Base-by-base conservation (phyloP, 2,329 filamentous ascomycete species). In the Penicillium capsulatum region DNA sequence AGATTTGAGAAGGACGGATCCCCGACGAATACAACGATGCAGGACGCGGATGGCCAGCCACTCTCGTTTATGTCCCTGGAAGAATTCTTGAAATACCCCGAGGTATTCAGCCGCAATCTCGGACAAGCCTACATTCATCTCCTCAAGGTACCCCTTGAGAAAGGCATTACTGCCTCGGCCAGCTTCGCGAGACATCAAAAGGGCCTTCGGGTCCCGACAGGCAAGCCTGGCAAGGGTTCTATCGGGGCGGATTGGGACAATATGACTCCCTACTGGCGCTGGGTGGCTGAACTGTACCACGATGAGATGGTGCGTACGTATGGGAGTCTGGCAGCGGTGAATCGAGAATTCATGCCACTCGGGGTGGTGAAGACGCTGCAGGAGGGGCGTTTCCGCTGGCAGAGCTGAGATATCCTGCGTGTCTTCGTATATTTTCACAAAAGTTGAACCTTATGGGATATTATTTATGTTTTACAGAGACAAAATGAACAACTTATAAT, bases 201-300 rank as follows among this genome's bases (percentile, higher is more conserved):
- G 37, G 36, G 43, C 17, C 37, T 54, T 9, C 44, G 45, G 16
- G 32, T 15, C 1, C 14, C 36, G 5, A 7, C 2, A 7, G n/a
- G 39, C 5, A 45, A 36, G 19, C 16, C 35, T 4, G 38, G 22
- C 11, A 48, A 49, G 22, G 34, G 37, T 15, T 13, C 40, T 7
- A 59, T 65, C 22, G 50, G 42, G 1, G 19, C 47, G 4, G n/a
- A 38, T 8, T 69, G 62, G 60, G 0, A 6, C 1, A n/a, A 11
- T 3, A 69, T 69, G 66, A 50, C 58, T 2, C 54, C 67, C 8
- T 71, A 71, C 39, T 71, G 68, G 66, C 58, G 56, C 37, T 69
- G 67, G 66, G 57, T 64, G 3, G 62, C 63, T 5, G 65, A 67
- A 41, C 38, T 69, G 31, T 70, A 71, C 36, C 57, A 63, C 27